Base-by-base conservation (phyloP, 331 rosid genomes). In the Pyrus hybrid region DNA sequence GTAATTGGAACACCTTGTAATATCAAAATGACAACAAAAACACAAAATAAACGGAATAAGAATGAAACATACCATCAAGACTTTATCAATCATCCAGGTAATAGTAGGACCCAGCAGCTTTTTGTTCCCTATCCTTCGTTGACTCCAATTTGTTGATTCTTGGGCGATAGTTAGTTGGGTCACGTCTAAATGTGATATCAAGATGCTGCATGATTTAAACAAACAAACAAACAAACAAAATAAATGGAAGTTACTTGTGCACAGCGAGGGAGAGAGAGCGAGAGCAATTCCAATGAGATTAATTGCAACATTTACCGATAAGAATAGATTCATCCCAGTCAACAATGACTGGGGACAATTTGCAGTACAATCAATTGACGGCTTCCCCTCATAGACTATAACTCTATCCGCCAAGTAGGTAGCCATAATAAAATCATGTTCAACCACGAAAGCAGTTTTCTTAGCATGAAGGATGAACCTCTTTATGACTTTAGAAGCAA, bases 361-460 rank as follows among this genome's bases (percentile, higher is more conserved):
- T 61, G 99, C 97, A 66, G 49, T 80, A 92, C 99, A 94, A 74
- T 94, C 96, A 70, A 94, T 35, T 22, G 99, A 94, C 22, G 99
- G 95, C 70, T 21, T 56, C 29, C 84, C 84, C 73, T 92, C 97
- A 18, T 92, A 94, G 26, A 94, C 99, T 76, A 94, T 94, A 35
- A 94, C 99, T 82, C 97, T 83, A 74, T 94, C 99, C 20, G 99
- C 99, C 80, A 94, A 91, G 85, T 94, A 94, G 25, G 97, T 92
- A 70, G 99, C 99, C 99, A 94, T 94, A 53, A 94, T 94, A 81
- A 94, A 92, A 85, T 92, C 99, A 12, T 94, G 99, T 83, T 94
- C 99, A 7, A 94, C 99, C 69, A 94, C 96, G 56, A 94, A 94
- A 12, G 99, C 99, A 13, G 99, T 94, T 82, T 94, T 94, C 95